Base-by-base conservation (phyloP, 176 grass and related monocot genomes). In the Rhynchospora breviuscula region DNA sequence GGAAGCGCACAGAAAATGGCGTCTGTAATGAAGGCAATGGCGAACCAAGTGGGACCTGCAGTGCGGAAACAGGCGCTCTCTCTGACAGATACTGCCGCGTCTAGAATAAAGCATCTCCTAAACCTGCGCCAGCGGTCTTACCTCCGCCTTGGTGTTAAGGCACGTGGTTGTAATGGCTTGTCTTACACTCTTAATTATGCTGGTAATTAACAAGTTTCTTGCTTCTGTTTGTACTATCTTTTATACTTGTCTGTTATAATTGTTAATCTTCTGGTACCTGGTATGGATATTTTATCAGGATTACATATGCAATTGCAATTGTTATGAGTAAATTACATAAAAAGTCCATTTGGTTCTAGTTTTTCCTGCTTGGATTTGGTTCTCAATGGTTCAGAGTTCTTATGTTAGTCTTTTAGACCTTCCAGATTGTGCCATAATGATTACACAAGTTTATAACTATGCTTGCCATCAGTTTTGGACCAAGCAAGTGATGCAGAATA, bases 171-270 rank as follows among this genome's bases (percentile, higher is more conserved):
- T 87, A 98, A 98, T 44, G 95, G 92, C 73, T 87, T 98, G 69
- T 98, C 92, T 8, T 98, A 94, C 87, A 90, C 90, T 13, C 90
- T 98, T 15, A 94, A 98, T 86, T 94, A 94, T n/a, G 92, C 95
- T 4, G 89, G 95, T 94, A 88, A 40, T 54, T 5, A 67, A 52
- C 67, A 1, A 40, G 10, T 67, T 89, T 56, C 25, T 82, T 64
- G 2, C 52, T 31, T 53, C 5, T 14, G 0, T 14, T 33, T 87
- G 68, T 29, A 40, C 10, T 1, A 11, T 47, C 21, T 80, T 88
- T 17, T 73, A 66, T 75, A 59, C 18, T 33, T 57, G 46, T 85
- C 46, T 56, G 5, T 56, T 23, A 18, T 67, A 25, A 10, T 4
- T 33, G 53, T 83, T 87, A 73, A 40, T 49, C 7, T 15, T 75